Base-by-base conservation (phyloP, 768 basidiomycete species). In the Strobilomyces confusus region DNA sequence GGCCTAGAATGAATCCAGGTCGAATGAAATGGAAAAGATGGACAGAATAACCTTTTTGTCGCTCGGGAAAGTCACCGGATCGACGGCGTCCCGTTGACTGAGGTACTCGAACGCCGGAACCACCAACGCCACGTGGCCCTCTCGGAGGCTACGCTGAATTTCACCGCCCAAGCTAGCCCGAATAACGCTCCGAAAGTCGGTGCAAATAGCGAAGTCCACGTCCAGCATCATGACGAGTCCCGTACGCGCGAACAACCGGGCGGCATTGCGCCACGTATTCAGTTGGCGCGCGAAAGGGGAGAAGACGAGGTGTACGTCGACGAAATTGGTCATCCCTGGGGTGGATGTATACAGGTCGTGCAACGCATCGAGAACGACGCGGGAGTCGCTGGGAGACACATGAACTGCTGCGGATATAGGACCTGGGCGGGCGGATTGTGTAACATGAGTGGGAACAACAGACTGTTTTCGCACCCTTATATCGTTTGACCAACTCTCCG, bases 221-320 rank as follows among this genome's bases (percentile, higher is more conserved):
- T 95, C 93, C 48, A 94, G 82, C 85, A 93, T 88, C 84, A 94
- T 88, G 52, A 93, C 80, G 59, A 82, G 90, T 58, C 87, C 81
- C 9, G 92, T 92, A 14, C 89, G 80, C 5, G 91, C 86, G 62
- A 92, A 90, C 47, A 91, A 74, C 38, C 92, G 82, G 4, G 92
- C 92, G 40, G 84, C 80, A 66, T 94, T 94, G 32, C 92, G 79
- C 89, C 91, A 94, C 22, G 88, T 83, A 69, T 95, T 95, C 76
- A 95, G 86, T 66, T 92, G 89, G 6, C 91, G 81, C 55, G 86
- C 85, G 58, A 87, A 88, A 4, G 81, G 78, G 61, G 92, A 89
- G 58, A 93, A 75, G 29, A 94, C 86, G 47, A 95, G 82, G 64
- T 95, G 92, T 13, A 94, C 82, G 65, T 94, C 92, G 46, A 93